These are phyloP conservation scores for Fonsecaea nubica DNA, from an alignment of 2,329 filamentous ascomycete genomes.

Conservation along the genomic window DNA sequence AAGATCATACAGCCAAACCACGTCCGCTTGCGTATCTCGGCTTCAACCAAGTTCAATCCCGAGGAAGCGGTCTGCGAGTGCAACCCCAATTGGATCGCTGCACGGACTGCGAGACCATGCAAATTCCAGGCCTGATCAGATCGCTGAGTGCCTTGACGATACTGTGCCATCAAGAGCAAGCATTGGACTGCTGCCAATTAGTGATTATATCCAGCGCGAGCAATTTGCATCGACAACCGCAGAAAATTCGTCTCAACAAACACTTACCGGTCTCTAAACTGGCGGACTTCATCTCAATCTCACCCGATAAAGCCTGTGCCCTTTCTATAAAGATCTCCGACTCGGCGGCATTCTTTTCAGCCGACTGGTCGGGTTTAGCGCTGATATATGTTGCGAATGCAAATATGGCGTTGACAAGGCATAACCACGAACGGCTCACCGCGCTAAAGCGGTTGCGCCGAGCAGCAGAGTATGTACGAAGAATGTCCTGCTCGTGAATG, in stretches of 20 bases:
- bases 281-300: conserved; percentile 34
- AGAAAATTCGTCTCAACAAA: not conserved
- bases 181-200: conserved; percentile 29
- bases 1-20: conserved; percentile 36
- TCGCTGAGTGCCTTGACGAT: conserved; percentile 33
- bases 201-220: not conserved
- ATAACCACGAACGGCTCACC: conserved; percentile 44
- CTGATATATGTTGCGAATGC: conserved; percentile 42
- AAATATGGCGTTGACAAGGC: conserved; percentile 44
- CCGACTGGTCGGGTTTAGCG: conserved; percentile 30
- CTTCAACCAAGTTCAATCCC: conserved; percentile 23
- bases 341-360: conserved; percentile 34
- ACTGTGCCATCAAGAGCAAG: conserved; percentile 35
- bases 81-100: conserved; percentile 32
- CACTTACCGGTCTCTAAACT: conserved; percentile 32
- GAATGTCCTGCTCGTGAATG: conserved; percentile 41
- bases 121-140: conserved; percentile 36
- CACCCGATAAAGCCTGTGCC: conserved; percentile 31
- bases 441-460: conserved; percentile 37
- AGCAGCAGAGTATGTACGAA: conserved; percentile 41
- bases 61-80: conserved; percentile 28
- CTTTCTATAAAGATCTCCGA: conserved; percentile 35
- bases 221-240: not conserved
- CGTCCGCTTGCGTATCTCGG: conserved; percentile 32
- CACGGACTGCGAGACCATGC: conserved; percentile 33